These are phyloP conservation scores for Dothideomycetes sp. DNA, from an alignment of 2,329 filamentous ascomycete genomes.

Conservation along the genomic window DNA sequence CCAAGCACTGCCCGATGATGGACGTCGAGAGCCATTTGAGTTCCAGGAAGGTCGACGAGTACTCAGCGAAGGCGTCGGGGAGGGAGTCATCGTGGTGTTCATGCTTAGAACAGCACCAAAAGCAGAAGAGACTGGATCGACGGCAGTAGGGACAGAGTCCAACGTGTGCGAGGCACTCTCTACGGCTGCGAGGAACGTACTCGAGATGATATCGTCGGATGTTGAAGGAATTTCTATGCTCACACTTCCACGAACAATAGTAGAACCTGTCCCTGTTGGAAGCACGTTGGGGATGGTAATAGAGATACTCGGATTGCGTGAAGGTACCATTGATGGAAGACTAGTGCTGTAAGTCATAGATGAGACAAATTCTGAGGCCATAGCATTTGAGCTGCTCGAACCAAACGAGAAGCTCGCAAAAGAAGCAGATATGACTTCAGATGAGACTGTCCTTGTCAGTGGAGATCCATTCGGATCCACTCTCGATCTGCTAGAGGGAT, in stretches of 20 bases:
- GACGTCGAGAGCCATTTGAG: neutral
- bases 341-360: neutral
- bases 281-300: constrained; percentile 3
- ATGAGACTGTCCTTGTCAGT: neutral
- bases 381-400: neutral
- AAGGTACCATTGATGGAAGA: neutral
- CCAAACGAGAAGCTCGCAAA: neutral
- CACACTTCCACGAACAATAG: neutral
- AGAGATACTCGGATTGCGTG: neutral
- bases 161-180: constrained; percentile 4
- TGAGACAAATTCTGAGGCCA: neutral
- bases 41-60: neutral
- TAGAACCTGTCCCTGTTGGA: neutral
- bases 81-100: too few relatives aligned
- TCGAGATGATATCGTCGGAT: neutral
- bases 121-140: neutral
- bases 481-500: too few relatives aligned
- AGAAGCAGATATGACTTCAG: neutral
- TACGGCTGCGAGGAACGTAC: neutral
- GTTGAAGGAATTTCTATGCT: neutral
- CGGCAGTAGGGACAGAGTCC: neutral
- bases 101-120: too few relatives aligned
- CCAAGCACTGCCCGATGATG: neutral
- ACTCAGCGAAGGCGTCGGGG: neutral
- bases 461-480: too few relatives aligned